Conservation (phyloP, 345 rosid species). For the Sisymbrium irio region DNA sequence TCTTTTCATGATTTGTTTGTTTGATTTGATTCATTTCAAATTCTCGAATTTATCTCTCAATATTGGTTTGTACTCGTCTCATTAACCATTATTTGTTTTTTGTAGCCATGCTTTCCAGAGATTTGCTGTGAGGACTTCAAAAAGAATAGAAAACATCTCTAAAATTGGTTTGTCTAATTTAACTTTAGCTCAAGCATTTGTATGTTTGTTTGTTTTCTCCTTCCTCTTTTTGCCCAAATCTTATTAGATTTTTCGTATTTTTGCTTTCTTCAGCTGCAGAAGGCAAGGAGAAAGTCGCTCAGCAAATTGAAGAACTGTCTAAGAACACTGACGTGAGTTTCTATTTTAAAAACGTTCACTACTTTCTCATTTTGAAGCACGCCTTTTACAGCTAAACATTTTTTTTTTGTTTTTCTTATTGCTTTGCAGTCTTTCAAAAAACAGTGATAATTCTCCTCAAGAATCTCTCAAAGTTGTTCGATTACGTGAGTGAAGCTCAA, state of each 20-base stretch:
- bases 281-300: constrained; percentile 54
- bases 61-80: not conserved
- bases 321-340: constrained; percentile 42
- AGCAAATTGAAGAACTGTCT: constrained; percentile 54
- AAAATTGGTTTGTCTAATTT: constrained; percentile 35
- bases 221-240: not conserved
- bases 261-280: constrained; percentile 43
- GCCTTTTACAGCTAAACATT: not conserved
- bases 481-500: not conserved
- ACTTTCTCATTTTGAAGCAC: not conserved
- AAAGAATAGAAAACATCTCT: constrained; percentile 63
- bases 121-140: constrained; percentile 85
- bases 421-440: constrained; percentile 26
- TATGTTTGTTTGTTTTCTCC: not conserved
- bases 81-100: not conserved
- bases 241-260: not conserved
- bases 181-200: not conserved
- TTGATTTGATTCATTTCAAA: not conserved
- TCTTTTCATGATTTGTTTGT: not conserved
- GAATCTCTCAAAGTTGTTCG: not conserved
- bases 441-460: not conserved
- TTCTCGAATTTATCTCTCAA: not conserved
- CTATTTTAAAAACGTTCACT: not conserved
- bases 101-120: constrained; percentile 79
- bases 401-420: not conserved